Conservation (phyloP, 805 yeast genomes). For the Ogataea philodendri region DNA sequence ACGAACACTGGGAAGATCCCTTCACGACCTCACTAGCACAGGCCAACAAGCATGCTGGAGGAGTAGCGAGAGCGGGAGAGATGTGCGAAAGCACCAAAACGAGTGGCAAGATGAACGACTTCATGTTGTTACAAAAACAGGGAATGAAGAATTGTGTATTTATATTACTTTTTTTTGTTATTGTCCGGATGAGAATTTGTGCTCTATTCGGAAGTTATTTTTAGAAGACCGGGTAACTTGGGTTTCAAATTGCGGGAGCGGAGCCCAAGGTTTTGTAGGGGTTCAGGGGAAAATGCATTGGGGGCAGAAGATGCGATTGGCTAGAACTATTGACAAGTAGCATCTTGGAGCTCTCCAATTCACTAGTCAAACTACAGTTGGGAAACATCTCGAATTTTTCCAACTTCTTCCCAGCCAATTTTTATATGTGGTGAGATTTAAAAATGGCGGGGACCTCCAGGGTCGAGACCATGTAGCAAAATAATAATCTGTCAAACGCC, state of each 20-base stretch:
- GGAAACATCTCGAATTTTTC: no score
- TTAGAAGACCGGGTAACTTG: slow-evolving; percentile 11
- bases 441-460: no score
- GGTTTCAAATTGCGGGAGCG: slow-evolving; percentile 1
- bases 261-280: no score
- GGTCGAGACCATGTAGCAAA: no score
- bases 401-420: no score
- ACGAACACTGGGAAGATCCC: slow-evolving; percentile 49
- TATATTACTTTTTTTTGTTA: slow-evolving; percentile 4
- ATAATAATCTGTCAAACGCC: no score
- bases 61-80: slow-evolving; percentile 53
- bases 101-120: slow-evolving; percentile 23
- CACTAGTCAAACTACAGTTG: no score
- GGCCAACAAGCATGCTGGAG: slow-evolving; percentile 91
- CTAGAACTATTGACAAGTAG: no score
- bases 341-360: no score
- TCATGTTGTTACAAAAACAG: slow-evolving; percentile 15
- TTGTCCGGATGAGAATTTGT: slow-evolving; percentile 4
- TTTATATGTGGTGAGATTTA: no score
- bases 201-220: slow-evolving; percentile 9
- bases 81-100: slow-evolving; percentile 39
- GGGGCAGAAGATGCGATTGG: no score
- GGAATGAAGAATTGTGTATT: slow-evolving; percentile 3
- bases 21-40: slow-evolving; percentile 74
- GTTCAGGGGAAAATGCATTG: no score